Evolutionary conservation across 768 basidiomycete genomes (phyloP), one percentile per base, ranked within the genome.

Genomic region (Tylopilus vinaceipallidus): DNA sequence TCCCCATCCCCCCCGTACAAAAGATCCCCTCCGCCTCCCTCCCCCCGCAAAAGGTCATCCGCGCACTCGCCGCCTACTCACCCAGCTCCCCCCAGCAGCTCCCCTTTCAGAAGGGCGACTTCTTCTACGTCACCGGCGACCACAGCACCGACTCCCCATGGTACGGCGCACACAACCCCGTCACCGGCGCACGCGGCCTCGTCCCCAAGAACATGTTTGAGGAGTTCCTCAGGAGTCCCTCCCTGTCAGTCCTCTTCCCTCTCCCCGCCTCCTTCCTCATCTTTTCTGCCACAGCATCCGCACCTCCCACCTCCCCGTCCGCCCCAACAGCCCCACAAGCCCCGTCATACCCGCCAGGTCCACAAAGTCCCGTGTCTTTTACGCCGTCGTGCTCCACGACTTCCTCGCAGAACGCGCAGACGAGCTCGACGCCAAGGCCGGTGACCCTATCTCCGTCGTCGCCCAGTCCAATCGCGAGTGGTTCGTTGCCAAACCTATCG

Each of bases 401-500:
- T 99, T 99, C 59, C 67, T 75, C 12, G 95, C 97, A n/a, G 97
- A 99, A 69, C 82, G 97, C 38, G 81, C 91, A 4, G 97, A 99
- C 65, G 97, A 99, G 63, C 83, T 99, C 39, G 95, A 95, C 53
- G 95, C 95, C 2, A 93, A 88, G 61, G 81, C 86, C 1, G 95
- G 95, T 30, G 97, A 99, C 61, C 79, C 91, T 8, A 91, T 99
- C 64, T 89, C 95, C 16, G 92, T 99, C 52, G 97, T 98, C 49
- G 97, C 97, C 0, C 97, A 98, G 68, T 98, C 95, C n/a, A 99
- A 98, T 64, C 91, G 93, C 56, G 97, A 99, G 68, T 99, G 97
- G 97, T 98, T 98, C 68, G 97, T 99, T 41, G 97, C 97, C 23
- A 99, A 99, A 71, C 93, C 95, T 12, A 99, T 99, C 61, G 93